Base-by-base conservation (phyloP, 1,284 basidiomycete genomes). In the Ustilago tritici region DNA sequence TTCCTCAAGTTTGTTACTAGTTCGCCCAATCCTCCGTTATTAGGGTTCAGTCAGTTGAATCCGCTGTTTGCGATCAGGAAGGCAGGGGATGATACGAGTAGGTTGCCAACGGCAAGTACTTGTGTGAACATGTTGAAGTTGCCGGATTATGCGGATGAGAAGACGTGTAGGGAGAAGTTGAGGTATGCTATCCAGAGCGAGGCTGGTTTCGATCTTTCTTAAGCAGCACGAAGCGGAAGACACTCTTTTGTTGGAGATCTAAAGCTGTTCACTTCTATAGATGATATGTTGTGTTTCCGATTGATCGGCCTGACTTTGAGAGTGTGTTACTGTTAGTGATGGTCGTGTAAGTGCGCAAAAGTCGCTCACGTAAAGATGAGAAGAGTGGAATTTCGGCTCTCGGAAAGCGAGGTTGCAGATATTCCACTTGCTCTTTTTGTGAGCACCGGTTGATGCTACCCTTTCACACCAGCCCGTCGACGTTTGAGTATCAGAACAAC, bases 91-190 rank as follows among this genome's bases (percentile, higher is more conserved):
- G 84, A 86, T 36, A 65, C 65, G 41, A 61, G 67, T 12, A 65
- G 84, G n/a, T 62, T 86, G 53, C 84, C 84, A 4, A 86, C 84
- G 1, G 82, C 84, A 8, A 80, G 78, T 50, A 85, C 84, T 17
- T 86, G 84, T 55, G 80, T 86, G 17, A 86, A 86, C 53, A 61
- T 86, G 68, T 70, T 86, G 46, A 86, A 86, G 75, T 68, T 86
- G 43, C 84, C 84, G 4, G 73, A 79, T 31, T 86, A 86, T 54
- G 63, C 34, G 19, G 72, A 78, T 34, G 60, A 64, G 15, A 64
- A 80, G 65, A 80, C 80, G 49, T 78, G 72, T 55, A 41, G 71
- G 38, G 78, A 84, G 41, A 85, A 85, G 71, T 56, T 86, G n/a
- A 61, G 52, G 36, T 84, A 84, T 61, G 84, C 84, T 4, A 83